Conservation (phyloP, 768 basidiomycete species). For the Boletus eberwhitei region DNA sequence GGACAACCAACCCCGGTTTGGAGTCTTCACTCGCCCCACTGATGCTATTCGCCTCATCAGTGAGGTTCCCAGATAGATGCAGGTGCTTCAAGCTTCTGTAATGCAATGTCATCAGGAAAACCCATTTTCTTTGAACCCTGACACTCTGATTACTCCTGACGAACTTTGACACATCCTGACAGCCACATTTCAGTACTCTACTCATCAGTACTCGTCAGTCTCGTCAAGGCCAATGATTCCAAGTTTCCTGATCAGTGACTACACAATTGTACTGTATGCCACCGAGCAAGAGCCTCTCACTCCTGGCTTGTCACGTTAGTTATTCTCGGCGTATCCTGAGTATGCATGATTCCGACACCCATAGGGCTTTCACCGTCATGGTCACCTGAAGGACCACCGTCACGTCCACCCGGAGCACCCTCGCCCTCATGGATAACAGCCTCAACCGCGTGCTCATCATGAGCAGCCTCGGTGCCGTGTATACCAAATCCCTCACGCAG, state of each 20-base stretch:
- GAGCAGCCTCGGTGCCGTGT: too few relatives aligned
- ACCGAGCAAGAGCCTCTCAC: not conserved
- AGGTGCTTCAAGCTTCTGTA: too few relatives aligned
- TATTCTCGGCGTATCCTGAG: not conserved
- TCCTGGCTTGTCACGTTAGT: not conserved
- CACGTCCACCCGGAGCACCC: not conserved
- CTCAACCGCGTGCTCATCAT: not conserved
- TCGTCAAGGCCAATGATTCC: too few relatives aligned
- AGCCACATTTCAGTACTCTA: too few relatives aligned
- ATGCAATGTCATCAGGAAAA: too few relatives aligned
- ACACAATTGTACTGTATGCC: not conserved
- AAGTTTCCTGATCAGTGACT: too few relatives aligned
- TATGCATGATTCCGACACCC: too few relatives aligned
- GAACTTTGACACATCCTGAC: too few relatives aligned
- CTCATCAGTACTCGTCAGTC: too few relatives aligned
- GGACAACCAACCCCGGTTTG: not conserved
- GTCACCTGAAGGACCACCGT: not conserved
- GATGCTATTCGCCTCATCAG: not conserved
- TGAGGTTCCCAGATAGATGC: not conserved
- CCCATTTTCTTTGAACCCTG: too few relatives aligned
- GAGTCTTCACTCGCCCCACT: not conserved
- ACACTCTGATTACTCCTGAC: too few relatives aligned
- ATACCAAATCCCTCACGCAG: not conserved
- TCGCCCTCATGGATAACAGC: not conserved
- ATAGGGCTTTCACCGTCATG: not conserved